phyloP scores from a whole-genome alignment of 129 eudicot genomes.

The Dittrichia graveolens region DNA sequence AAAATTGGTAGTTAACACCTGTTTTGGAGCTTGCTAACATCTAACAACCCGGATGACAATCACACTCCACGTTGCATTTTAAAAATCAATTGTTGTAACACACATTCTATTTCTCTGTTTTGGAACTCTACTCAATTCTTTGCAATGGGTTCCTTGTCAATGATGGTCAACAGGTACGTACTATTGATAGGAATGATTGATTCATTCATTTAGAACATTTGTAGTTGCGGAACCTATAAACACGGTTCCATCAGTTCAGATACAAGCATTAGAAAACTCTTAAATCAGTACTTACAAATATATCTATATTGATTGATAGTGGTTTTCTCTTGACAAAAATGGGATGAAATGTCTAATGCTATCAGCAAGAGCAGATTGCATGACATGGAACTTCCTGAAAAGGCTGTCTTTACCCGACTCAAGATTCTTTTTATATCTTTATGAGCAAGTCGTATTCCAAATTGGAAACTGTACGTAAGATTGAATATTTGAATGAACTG shows the following conservation, averaged over 20 bases:
- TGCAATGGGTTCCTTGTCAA: conserved; percentile 22
- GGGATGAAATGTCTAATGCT: conserved; percentile 22
- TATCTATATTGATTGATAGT: neutral
- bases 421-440: conserved; percentile 20
- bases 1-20: no score
- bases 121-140: conserved; percentile 18
- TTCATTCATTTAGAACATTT: neutral
- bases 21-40: no score
- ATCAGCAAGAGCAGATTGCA: neutral
- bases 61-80: no score
- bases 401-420: conserved; percentile 3
- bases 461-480: no score
- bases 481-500: no score
- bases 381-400: neutral
- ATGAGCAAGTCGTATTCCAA: no score
- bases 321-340: conserved; percentile 18
- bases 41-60: no score
- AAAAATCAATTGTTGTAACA: no score
- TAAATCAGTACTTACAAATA: neutral
- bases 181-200: neutral
- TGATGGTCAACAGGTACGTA: neutral
- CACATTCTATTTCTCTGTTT: no score
- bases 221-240: neutral
- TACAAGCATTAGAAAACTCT: neutral
- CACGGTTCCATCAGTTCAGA: neutral